Evolutionary conservation across 2,329 filamentous ascomycete genomes (phyloP).

Genomic region (Hypocreales sp.): DNA sequence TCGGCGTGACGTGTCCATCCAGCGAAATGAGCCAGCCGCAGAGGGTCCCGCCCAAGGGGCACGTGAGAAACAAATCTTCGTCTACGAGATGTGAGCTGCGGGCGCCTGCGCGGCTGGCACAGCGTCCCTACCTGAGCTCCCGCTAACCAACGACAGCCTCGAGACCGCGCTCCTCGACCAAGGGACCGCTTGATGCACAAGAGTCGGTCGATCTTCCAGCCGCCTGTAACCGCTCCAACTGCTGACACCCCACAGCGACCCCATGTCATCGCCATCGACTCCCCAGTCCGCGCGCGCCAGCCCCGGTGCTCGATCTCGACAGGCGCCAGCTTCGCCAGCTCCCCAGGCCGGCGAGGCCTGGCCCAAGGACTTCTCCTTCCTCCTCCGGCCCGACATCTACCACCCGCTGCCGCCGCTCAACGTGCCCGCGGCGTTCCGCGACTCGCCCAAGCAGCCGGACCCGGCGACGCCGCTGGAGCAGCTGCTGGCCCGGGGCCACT

Average conservation of each 20-base stretch:
- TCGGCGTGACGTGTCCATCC: too few species aligned
- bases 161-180: constrained; percentile 5
- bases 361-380: constrained; percentile 60
- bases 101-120: too few species aligned
- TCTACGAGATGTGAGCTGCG: too few species aligned
- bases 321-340: too few species aligned
- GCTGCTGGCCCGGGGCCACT: constrained; percentile 60
- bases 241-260: constrained; percentile 1
- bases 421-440: constrained; percentile 51
- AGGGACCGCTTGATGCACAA: constrained; percentile 4
- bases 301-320: constrained; percentile 11
- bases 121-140: too few species aligned
- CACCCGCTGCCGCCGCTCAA: constrained; percentile 57
- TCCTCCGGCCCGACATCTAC: constrained; percentile 68
- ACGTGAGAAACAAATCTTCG: too few species aligned
- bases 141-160: too few species aligned
- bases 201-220: constrained; percentile 1
- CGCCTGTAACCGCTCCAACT: too few species aligned
- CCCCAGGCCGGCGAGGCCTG: constrained; percentile 11
- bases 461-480: constrained; percentile 48
- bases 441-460: constrained; percentile 46
- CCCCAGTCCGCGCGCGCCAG: constrained; percentile 9
- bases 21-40: too few species aligned
- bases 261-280: constrained; percentile 2
- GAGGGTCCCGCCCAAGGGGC: too few species aligned